Conservation (phyloP, 176 grass and related monocot species). For the Avena eriantha region DNA sequence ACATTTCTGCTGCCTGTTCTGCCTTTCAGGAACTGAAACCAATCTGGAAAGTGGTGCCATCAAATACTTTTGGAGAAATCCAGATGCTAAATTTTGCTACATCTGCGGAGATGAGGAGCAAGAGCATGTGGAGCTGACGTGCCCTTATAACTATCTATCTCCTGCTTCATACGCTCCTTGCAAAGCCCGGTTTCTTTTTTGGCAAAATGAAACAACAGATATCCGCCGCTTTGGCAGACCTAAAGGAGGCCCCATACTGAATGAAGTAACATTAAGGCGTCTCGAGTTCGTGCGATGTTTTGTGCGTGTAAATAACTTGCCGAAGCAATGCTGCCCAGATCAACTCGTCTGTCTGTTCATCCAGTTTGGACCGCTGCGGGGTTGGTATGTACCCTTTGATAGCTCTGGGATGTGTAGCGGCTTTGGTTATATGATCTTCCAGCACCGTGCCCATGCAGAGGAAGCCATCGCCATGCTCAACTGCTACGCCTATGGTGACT, state of each 20-base stretch:
- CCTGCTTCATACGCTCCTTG: conserved; percentile 38
- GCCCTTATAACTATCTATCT: conserved; percentile 41
- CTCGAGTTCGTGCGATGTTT: neutral
- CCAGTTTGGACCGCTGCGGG: neutral
- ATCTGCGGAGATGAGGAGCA: conserved; percentile 37
- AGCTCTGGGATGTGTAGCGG: neutral
- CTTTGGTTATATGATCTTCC: neutral
- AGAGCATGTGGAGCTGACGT: conserved; percentile 24
- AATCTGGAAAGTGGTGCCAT: neutral
- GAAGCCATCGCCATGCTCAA: neutral
- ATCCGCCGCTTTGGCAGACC: neutral
- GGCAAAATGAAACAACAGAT: conserved; percentile 23
- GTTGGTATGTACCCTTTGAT: neutral
- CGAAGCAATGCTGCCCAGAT: neutral
- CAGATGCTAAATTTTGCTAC: conserved; percentile 28
- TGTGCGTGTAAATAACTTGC: conserved; percentile 10
- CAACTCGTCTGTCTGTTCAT: neutral
- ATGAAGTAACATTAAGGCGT: neutral
- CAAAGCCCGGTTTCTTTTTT: conserved; percentile 13
- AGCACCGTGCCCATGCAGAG: neutral
- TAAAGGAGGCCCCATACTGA: neutral
- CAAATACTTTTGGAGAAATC: conserved; percentile 3
- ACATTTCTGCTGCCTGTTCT: neutral
- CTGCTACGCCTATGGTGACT: neutral
- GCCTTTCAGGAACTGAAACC: neutral